A percentile compares a stretch with the other conserved stretches of the same genome.
Conservation (phyloP, 2,329 filamentous ascomycete species). For the Ambrosiella beaveri region DNA sequence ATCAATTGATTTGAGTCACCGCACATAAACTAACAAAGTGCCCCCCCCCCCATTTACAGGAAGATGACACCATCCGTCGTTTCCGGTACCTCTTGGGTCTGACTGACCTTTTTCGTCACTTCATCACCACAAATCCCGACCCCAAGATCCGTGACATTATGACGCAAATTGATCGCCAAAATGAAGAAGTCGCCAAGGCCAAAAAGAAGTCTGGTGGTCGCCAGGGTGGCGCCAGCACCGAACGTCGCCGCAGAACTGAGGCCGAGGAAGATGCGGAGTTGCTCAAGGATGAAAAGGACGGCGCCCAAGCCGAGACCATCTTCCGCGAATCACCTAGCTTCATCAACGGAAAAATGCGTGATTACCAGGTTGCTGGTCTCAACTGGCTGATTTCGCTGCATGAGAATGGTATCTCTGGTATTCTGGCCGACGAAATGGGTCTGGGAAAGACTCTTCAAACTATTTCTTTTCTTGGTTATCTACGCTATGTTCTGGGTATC, state of each 20-base stretch:
- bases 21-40: background rate
- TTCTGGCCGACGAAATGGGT: slow-evolving; percentile 96
- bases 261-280: slow-evolving; percentile 93
- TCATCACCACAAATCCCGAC: slow-evolving; percentile 94
- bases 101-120: slow-evolving; percentile 94
- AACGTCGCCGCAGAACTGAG: slow-evolving; percentile 74
- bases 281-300: slow-evolving; percentile 72
- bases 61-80: slow-evolving; percentile 84
- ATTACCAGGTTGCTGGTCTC: slow-evolving; percentile 87
- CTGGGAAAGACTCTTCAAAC: slow-evolving; percentile 95
- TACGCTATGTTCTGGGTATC: slow-evolving; percentile 79
- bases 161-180: slow-evolving; percentile 84
- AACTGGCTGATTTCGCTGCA: slow-evolving; percentile 98
- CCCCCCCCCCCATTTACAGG: slow-evolving; percentile 31
- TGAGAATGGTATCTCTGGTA: slow-evolving; percentile 97
- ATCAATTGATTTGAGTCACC: background rate
- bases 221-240: slow-evolving; percentile 67
- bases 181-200: slow-evolving; percentile 50
- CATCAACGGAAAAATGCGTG: slow-evolving; percentile 76
- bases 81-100: slow-evolving; percentile 90
- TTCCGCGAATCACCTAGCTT: slow-evolving; percentile 91
- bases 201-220: slow-evolving; percentile 58
- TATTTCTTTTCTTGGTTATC: slow-evolving; percentile 87
- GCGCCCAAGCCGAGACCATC: slow-evolving; percentile 68
- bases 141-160: slow-evolving; percentile 89